Conservation (phyloP, 1,139 yeast genomes). For the Magnusiomyces suaveolens region DNA sequence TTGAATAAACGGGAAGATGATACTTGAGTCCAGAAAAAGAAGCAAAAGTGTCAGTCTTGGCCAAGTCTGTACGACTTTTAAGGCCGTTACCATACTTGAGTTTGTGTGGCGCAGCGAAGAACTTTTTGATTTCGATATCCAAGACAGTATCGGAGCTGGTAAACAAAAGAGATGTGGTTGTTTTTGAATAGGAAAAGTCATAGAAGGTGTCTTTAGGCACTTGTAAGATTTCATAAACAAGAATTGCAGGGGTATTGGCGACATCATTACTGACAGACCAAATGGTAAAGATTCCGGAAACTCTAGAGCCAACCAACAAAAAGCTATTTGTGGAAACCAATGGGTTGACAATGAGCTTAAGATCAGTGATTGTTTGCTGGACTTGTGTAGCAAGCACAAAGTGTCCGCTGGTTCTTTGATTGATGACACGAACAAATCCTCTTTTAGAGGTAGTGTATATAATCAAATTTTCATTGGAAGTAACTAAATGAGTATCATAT, state of each 20-base stretch:
- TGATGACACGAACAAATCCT: slow-evolving; percentile 23
- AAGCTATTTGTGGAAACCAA: slow-evolving; percentile 3
- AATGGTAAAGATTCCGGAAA: background rate
- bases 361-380: background rate
- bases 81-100: background rate
- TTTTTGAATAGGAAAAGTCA: background rate
- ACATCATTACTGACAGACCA: background rate
- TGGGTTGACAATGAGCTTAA: slow-evolving; percentile 3
- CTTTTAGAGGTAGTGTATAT: slow-evolving; percentile 26
- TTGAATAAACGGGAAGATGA: background rate
- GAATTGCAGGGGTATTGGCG: background rate
- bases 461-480: slow-evolving; percentile 27
- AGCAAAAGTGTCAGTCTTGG: background rate
- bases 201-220: background rate
- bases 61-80: background rate
- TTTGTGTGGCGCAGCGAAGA: background rate
- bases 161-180: background rate
- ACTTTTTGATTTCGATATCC: background rate
- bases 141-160: background rate
- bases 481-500: slow-evolving; percentile 23
- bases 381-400: slow-evolving; percentile 14
- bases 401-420: slow-evolving; percentile 24
- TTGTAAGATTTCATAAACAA: background rate
- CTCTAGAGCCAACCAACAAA: background rate
- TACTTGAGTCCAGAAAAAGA: background rate